Base-by-base conservation (phyloP, 306 rosid genomes). In the Castanea mollissima region DNA sequence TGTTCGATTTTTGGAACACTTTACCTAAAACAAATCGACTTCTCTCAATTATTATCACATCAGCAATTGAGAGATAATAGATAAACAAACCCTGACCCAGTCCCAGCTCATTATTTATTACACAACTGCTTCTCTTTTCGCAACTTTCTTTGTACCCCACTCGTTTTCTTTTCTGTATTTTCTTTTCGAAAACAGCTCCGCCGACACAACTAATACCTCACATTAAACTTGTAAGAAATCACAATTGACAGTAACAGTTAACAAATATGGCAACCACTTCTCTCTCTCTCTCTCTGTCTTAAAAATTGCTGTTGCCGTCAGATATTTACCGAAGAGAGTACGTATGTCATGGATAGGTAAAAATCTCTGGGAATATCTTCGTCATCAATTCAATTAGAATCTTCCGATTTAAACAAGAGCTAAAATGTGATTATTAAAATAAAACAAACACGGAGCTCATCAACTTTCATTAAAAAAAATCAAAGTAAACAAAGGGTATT, bases 151-250 rank as follows among this genome's bases (percentile, higher is more conserved):
- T 67, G 14, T 34, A n/a, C 72, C 76, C 72, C 76, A 72, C 49
- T 52, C 62, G 41, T 31, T 52, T 19, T 46, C 38, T 55, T 6
- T 55, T 27, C 34, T 7, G 3, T 57, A 20, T 35, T 6, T n/a
- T 41, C 10, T 49, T 51, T 29, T 57, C 67, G 16, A 25, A 15
- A 60, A 41, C 52, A 44, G 51, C 79, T 46, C 73, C 52, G 79
- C 79, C 79, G 73, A 63, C 79, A 76, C 78, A 10, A 51, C 54
- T 76, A 70, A 51, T 12, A 2, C 23, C 10, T 51, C 73, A 63
- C 11, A 38, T 38, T 51, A 49, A 76, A 34, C 52, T 19, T 1
- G 4, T 49, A 29, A 2, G 12, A 10, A 12, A 65, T 34, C 19
- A 34, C 52, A 10, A 4, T 59, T 20, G 9, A 12, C 25, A 14